Evolutionary conservation across 208 protist species (phyloP).

Genomic region (Wallacemonas sp.): DNA sequence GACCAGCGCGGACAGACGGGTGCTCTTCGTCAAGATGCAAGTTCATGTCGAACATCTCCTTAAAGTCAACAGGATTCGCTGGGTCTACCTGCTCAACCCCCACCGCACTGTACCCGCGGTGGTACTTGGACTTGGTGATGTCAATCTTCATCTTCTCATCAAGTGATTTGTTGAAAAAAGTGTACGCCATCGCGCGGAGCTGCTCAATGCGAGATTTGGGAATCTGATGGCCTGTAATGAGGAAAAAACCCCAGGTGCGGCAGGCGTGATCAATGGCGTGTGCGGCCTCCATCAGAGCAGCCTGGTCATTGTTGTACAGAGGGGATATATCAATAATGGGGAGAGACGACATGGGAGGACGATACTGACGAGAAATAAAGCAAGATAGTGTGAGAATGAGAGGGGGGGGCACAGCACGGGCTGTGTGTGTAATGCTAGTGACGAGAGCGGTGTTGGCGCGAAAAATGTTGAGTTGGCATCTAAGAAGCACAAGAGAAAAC

Average conservation of each 20-base stretch:
- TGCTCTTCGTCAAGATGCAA: constrained; percentile 52
- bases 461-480: too few species aligned
- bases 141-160: constrained; percentile 79
- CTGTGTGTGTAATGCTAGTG: too few species aligned
- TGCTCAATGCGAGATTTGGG: constrained; percentile 32
- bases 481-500: too few species aligned
- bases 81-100: constrained; percentile 59
- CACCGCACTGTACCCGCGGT: constrained; percentile 65
- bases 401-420: too few species aligned
- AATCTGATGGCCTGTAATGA: constrained; percentile 74
- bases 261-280: constrained; percentile 68
- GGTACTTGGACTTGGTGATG: constrained; percentile 47
- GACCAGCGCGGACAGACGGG: constrained; percentile 51
- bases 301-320: constrained; percentile 46
- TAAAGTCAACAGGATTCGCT: constrained; percentile 44
- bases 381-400: too few species aligned
- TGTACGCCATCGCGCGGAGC: constrained; percentile 48
- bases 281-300: constrained; percentile 38
- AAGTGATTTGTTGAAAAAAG: constrained; percentile 56
- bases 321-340: constrained; percentile 74
- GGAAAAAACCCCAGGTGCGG: constrained; percentile 83
- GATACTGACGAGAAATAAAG: neutral
- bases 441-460: too few species aligned
- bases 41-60: constrained; percentile 78
- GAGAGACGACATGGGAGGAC: constrained; percentile 25